Evolutionary conservation across 257 asterid species (phyloP), one percentile per base, ranked within the genome.

Genomic region (Salvia miltiorrhiza): DNA sequence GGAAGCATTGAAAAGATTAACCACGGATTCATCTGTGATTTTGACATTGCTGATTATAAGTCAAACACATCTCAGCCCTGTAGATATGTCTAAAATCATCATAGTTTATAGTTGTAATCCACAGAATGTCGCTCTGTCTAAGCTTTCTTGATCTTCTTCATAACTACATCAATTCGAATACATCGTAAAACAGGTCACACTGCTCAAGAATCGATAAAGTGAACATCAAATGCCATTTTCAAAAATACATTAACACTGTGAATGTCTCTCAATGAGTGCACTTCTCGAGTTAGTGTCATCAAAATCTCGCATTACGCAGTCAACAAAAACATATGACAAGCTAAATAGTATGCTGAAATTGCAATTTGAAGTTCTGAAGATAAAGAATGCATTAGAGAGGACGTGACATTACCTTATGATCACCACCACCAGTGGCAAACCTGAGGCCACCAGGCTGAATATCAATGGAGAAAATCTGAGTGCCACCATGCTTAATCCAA

Each of bases 401-500:
- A 44, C 43, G 9, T 7, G 65, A 40, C 39, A 61, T 63, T n/a
- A 87, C 98, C 98, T 92, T 92, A 71, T 92, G 94, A 81, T 92
- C 98, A 77, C 98, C 98, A 76, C 96, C 98, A 30, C 98, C 98
- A 56, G 98, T 89, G 53, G 98, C 98, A 77, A 92, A 89, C 90
- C 98, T 84, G 73, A 92, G 96, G 60, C 96, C 96, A 45, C 98
- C 96, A 65, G 98, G 98, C 77, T 92, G 98, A 76, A 92, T 91
- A 77, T 92, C 98, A 82, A 92, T 86, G 47, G 98, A 87, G 90
- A 92, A 92, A 67, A 92, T 84, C 79, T 92, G 98, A 40, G 90
- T 84, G 48, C 94, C 90, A 28, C 88, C 96, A 85, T 92, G 98
- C 77, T 70, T 80, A 59, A 89, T 78, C 98, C 98, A 92, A 77